A percentile compares a stretch with the other conserved stretches of the same genome.
These are phyloP conservation scores for Kwoniella sp. DNA, from an alignment of 768 basidiomycete genomes.

Conservation along the genomic window DNA sequence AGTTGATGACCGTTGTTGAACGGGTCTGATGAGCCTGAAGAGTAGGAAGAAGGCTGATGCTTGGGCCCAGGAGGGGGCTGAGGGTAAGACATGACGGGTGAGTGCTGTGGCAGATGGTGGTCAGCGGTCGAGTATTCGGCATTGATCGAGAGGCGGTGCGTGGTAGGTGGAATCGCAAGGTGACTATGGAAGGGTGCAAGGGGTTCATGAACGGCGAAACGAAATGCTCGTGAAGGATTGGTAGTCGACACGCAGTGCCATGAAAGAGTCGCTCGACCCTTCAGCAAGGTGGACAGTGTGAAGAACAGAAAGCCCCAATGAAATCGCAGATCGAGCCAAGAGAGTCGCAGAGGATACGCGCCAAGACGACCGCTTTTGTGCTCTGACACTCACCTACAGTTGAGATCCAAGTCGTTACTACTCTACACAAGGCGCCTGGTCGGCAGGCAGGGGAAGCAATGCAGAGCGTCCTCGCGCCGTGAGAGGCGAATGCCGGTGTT, in stretches of 20 bases:
- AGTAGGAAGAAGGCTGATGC: constrained; percentile 38
- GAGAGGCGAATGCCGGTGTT: too few relatives aligned
- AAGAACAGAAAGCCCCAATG: too few relatives aligned
- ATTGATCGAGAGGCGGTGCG: constrained; percentile 1
- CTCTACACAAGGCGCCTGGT: too few relatives aligned
- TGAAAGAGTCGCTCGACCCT: too few relatives aligned
- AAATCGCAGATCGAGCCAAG: too few relatives aligned
- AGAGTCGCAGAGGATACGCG: too few relatives aligned
- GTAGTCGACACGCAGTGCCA: too few relatives aligned
- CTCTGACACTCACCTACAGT: constrained; percentile 9
- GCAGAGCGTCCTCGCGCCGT: too few relatives aligned
- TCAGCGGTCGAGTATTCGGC: not conserved
- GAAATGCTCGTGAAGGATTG: not conserved
- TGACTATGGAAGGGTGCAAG: not conserved
- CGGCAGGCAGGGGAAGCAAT: too few relatives aligned
- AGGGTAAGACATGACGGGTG: constrained; percentile 38
- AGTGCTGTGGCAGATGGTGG: constrained; percentile 3
- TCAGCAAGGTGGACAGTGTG: too few relatives aligned
- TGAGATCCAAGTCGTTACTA: too few relatives aligned
- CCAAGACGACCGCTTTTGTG: not conserved
- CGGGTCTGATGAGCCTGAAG: constrained; percentile 41
- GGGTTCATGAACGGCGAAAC: not conserved
- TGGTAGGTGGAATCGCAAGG: not conserved
- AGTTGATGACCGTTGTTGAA: constrained; percentile 37
- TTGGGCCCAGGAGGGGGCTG: constrained; percentile 38